Evolutionary conservation across 2,329 filamentous ascomycete species (phyloP), one percentile per base, ranked within the genome.

Genomic region (Colletotrichum acutatum): DNA sequence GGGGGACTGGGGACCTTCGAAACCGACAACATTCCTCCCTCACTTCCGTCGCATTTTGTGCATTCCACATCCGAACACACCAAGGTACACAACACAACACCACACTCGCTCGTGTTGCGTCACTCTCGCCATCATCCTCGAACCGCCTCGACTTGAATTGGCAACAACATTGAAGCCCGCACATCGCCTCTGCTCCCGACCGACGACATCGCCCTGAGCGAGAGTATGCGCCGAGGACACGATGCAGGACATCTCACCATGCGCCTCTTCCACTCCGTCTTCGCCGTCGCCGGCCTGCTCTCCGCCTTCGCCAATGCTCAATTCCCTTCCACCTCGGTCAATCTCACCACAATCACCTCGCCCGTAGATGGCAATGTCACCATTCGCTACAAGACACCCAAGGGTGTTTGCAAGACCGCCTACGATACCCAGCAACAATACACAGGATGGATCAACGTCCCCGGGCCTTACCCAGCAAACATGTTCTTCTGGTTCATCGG

Each of bases 371-470:
- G 84, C 32, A 87, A 88, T 75, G 89, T 94, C 78, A 91, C 89
- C 71, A 89, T 94, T 78, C 88, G 89, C 68, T 95, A 92, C 85
- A 94, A 92, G 78, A 83, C 86, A 46, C 86, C 89, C 5, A 80
- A 84, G 8, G 90, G 89, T 58, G 91, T 88, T 14, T 94, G 93
- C 80, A 87, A 84, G 59, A 94, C 92, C 1, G 89, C 88, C 8
- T 93, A 93, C 77, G 79, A 85, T 57, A 85, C 84, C 1, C 92
- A 94, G 80, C 88, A 91, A 79, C 92, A 94, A 79, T 93, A 91
- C 78, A 90, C 91, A 4, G 92, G 92, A 77, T 94, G 93, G 87
- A 89, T 94, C 68, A 87, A 83, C 66, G 81, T 94, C 5, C 90
- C 90, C 5, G 90, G 86, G 57, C 81, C 83, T 32, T 89, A 86